These are phyloP conservation scores for Castanospermum australe DNA, from an alignment of 306 rosid species.

Conservation along the genomic window DNA sequence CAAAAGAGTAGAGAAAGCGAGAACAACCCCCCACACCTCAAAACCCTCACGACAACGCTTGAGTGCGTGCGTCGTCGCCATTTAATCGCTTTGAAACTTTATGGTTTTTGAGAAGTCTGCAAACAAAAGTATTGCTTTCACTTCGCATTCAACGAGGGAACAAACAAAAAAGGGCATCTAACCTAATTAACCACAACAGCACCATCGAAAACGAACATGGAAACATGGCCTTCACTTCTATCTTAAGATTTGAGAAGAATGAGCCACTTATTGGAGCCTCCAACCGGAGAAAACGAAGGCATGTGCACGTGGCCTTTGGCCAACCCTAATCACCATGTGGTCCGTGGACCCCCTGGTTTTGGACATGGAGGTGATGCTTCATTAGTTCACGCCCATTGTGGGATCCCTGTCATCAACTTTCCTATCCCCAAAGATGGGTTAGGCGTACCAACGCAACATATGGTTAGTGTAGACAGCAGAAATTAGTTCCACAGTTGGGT, in stretches of 20 bases:
- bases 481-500: constrained; percentile 39
- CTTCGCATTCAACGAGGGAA: not conserved
- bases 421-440: constrained; percentile 20
- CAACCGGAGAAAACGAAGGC: not conserved
- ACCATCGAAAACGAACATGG: no score
- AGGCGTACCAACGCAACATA: constrained; percentile 10
- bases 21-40: not conserved
- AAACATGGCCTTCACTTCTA: not conserved
- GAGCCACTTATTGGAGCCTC: not conserved
- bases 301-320: constrained; percentile 11
- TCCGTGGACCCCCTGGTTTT: constrained; percentile 25
- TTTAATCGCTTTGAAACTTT: not conserved
- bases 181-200: not conserved
- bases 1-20: constrained; percentile 4
- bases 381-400: constrained; percentile 37
- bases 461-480: not conserved
- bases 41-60: not conserved
- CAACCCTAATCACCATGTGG: not conserved
- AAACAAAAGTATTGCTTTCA: not conserved
- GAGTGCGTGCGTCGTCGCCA: not conserved
- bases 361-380: constrained; percentile 28
- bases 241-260: not conserved
- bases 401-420: constrained; percentile 46
- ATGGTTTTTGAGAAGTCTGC: not conserved
- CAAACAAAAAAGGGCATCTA: not conserved